A percentile compares a stretch with the other conserved stretches of the same genome.
Conservation (phyloP, 345 rosid species). For the Trapa bicornis region DNA sequence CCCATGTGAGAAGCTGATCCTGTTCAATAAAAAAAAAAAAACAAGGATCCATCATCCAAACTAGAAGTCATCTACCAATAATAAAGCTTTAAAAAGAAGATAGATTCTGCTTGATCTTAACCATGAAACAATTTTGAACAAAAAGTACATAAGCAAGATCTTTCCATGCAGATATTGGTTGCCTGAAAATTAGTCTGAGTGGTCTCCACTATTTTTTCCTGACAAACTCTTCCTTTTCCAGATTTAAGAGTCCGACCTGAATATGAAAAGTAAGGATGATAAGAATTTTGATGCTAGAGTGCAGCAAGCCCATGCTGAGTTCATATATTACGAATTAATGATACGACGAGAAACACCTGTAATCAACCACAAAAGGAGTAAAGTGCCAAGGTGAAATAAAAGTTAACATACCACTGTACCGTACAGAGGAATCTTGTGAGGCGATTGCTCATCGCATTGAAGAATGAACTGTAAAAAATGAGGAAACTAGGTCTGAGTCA, state of each 20-base stretch:
- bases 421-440: conserved; percentile 86
- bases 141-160: background rate
- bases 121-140: background rate
- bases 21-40: no score
- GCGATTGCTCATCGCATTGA: conserved; percentile 77
- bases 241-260: conserved; percentile 78
- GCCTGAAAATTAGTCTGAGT: conserved; percentile 68
- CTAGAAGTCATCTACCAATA: no score
- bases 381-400: background rate
- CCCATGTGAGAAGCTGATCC: no score
- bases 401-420: conserved; percentile 64
- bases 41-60: no score
- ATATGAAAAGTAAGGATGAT: background rate
- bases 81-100: no score
- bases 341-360: no score
- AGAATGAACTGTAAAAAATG: conserved; percentile 52
- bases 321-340: background rate
- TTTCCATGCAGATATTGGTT: conserved; percentile 3
- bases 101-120: no score
- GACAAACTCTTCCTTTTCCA: conserved; percentile 91
- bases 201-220: conserved; percentile 32
- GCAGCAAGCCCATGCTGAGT: background rate
- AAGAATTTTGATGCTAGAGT: background rate
- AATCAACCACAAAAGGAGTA: background rate
- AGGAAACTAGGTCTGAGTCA: background rate